Conservation (phyloP, 2,329 filamentous ascomycete genomes). For the Gremmenia infestans region DNA sequence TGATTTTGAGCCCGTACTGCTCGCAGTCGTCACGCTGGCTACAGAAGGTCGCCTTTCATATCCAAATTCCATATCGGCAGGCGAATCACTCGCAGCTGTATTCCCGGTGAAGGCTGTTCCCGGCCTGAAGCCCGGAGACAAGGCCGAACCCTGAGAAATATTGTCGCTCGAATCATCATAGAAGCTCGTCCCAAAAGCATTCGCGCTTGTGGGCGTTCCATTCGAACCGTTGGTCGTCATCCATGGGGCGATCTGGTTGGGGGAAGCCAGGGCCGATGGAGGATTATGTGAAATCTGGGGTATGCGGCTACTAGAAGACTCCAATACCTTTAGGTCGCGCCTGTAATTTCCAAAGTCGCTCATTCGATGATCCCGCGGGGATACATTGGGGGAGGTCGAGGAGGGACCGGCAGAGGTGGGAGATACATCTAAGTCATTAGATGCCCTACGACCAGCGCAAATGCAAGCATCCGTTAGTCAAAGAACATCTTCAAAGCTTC, state of each 20-base stretch:
- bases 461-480: conserved; percentile 33
- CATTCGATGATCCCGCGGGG: conserved; percentile 31
- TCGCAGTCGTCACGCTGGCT: conserved; percentile 80
- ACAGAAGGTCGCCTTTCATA: conserved; percentile 82
- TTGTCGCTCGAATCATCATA: conserved; percentile 73
- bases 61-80: conserved; percentile 54
- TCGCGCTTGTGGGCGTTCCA: conserved; percentile 27
- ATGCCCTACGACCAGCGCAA: conserved; percentile 26
- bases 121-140: conserved; percentile 65
- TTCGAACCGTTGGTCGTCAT: conserved; percentile 38
- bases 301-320: conserved; percentile 51
- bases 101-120: conserved; percentile 40
- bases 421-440: conserved; percentile 30
- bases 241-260: conserved; percentile 50
- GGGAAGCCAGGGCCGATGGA: conserved; percentile 47
- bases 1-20: conserved; percentile 76
- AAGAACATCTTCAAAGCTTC: conserved; percentile 27
- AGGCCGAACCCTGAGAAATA: conserved; percentile 58
- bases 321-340: conserved; percentile 65
- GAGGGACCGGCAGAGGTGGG: conserved; percentile 27
- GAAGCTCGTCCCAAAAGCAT: conserved; percentile 52
- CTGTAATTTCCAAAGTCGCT: conserved; percentile 63
- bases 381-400: conserved; percentile 30
- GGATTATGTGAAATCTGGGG: conserved; percentile 57
- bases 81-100: conserved; percentile 51